Evolutionary conservation across 208 protist species (phyloP), one percentile per base, ranked within the genome.

Genomic region (Trypanosoma grayi): DNA sequence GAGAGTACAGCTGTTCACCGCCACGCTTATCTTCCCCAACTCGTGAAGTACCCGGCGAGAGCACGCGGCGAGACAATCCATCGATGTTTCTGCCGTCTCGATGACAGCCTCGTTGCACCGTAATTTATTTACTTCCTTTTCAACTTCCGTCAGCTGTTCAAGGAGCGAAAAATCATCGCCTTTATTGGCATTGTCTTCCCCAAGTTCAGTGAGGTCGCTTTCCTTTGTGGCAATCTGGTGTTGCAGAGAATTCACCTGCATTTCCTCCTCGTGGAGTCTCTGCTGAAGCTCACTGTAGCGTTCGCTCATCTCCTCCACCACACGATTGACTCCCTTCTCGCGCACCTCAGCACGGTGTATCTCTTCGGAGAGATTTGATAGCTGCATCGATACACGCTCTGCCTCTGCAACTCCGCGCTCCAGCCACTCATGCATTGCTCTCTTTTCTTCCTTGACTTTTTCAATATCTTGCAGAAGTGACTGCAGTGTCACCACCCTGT

Each of bases 371-470:
- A 56, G 13, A 5, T 48, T 33, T 47, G 39, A 30, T 25, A 58
- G 50, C 5, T 41, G 47, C 18, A 10, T 43, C 6, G 63, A 69
- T 43, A 61, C 47, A 56, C 63, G 53, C 53, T 60, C 54, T 27
- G 63, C 63, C 44, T 69, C 63, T n/a, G 45, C 20, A 53, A 60
- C 63, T 13, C 63, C 63, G 56, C 63, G 63, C 33, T 61, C 54
- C 22, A 69, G 34, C 39, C 51, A 60, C 28, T 69, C 63, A 25
- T 33, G 63, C 11, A 69, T 52, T 11, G 1, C 40, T n/a, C 22
- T 39, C 31, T 69, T 69, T 41, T 69, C 63, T 13, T 57, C 46
- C 24, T 47, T 54, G 11, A 60, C 30, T 10, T 14, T 48, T 54
- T 69, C 52, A 56, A 69, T 69, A 22, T 60, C 43, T 8, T 54